Evolutionary conservation across 352 stramenopile genomes (phyloP), one percentile per base, ranked within the genome.

Genomic region (Aphanomyces euteiches): DNA sequence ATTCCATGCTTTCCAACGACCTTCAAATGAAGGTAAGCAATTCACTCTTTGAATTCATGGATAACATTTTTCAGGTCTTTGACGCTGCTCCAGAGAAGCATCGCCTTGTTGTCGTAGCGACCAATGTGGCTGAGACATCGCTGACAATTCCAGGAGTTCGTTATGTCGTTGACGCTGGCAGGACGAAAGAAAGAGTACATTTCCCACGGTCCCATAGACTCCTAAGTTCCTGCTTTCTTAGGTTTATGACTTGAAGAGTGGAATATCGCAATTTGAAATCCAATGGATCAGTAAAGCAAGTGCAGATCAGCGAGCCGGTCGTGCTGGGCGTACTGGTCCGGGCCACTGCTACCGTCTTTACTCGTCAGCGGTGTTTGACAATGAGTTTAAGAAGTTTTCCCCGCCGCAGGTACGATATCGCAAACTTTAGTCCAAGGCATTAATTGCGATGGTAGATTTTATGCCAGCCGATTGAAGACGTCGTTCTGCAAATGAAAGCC

Each of bases 281-380:
- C 80, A 93, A 74, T 96, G 81, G 85, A 90, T 95, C 68, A 94
- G 85, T 3, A 93, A 95, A 72, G 85, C 85, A 7, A 92, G 84
- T 28, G 87, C 87, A 3, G 83, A 92, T 60, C 87, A 95, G 77
- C 85, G 98, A 54, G 93, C 95, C 4, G 98, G 98, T 72, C 94
- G 98, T 68, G 97, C 97, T 10, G 98, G 98, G 19, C 88, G 95
- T 58, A 97, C 90, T 1, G 95, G 96, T 3, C 96, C 97, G 0
- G 98, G 98, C 12, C 97, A 99, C 78, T 99, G 96, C 69, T 99
- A 99, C 73, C 89, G 97, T 21, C 77, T 99, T 48, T 99, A 98
- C 75, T 98, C 92, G 10, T 97, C 92, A 13, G 95, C 91, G 13
- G 93, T 99, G 56, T 99, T 96, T 77, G 85, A 97, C 66, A 96